These are phyloP conservation scores for Aegilops tauschii DNA, from an alignment of 176 grass and related monocot species.

Conservation along the genomic window DNA sequence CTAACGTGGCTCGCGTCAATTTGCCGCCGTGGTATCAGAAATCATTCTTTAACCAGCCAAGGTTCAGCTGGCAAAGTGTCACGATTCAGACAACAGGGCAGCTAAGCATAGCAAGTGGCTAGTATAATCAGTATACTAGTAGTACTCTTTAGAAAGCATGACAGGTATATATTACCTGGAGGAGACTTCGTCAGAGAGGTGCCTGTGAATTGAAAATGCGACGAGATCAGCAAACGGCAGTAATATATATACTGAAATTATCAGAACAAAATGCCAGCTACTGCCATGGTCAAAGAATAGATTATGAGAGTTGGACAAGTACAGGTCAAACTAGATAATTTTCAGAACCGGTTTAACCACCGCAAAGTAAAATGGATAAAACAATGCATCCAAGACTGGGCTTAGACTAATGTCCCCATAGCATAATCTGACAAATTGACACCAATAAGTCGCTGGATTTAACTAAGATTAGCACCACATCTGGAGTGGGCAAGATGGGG, in stretches of 20 bases:
- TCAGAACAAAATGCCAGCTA: slow-evolving; percentile 3
- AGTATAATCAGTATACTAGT: not conserved
- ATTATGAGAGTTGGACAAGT: not conserved
- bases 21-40: not conserved
- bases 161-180: slow-evolving; percentile 36
- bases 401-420: not conserved
- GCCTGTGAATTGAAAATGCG: slow-evolving; percentile 20
- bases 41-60: not conserved
- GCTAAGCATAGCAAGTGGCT: not conserved
- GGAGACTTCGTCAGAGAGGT: slow-evolving; percentile 19
- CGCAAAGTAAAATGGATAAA: not conserved
- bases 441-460: not conserved
- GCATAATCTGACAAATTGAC: not conserved
- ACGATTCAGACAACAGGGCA: not conserved
- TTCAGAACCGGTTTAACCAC: slow-evolving; percentile 9
- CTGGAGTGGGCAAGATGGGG: not conserved
- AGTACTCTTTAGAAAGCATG: not conserved
- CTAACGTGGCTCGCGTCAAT: not conserved
- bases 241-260: not conserved
- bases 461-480: not conserved
- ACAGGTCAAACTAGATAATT: slow-evolving; percentile 12
- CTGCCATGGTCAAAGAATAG: not conserved
- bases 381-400: not conserved
- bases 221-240: not conserved
- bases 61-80: not conserved